Conservation (phyloP, 2,329 filamentous ascomycete species). For the Exophiala xenobiotica region DNA sequence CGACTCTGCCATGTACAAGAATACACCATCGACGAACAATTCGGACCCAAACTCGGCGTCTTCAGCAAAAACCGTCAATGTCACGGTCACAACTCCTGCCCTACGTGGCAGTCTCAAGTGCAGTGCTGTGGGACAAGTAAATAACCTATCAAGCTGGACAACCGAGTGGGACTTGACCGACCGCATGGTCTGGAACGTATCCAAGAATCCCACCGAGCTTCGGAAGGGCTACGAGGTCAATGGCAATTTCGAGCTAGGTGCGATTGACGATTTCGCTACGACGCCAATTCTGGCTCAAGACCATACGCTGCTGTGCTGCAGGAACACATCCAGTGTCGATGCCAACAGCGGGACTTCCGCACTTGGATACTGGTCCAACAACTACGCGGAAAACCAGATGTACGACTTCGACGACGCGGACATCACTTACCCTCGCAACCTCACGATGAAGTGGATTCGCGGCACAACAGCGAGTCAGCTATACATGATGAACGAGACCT, state of each 20-base stretch:
- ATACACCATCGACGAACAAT: background rate
- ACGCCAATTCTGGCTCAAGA: conserved; percentile 7
- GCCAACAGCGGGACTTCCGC: conserved; percentile 1
- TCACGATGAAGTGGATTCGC: conserved; percentile 15
- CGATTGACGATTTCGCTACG: background rate
- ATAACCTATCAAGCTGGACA: conserved; percentile 12
- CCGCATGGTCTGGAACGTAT: conserved; percentile 8
- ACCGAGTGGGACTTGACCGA: conserved; percentile 11
- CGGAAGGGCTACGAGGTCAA: conserved; percentile 7
- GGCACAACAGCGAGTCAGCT: background rate
- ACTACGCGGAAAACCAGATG: background rate
- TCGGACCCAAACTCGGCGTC: background rate
- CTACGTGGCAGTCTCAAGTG: conserved; percentile 11
- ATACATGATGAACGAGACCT: conserved; percentile 6
- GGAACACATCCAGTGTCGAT: conserved; percentile 4
- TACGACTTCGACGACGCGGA: conserved; percentile 5
- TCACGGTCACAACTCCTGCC: conserved; percentile 13
- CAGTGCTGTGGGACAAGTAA: background rate
- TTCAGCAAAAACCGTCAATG: conserved; percentile 3
- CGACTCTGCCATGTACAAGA: background rate
- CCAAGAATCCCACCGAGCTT: background rate
- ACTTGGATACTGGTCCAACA: conserved; percentile 18
- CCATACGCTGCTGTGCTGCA: conserved; percentile 11
- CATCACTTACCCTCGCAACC: conserved; percentile 7
- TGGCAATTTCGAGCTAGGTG: background rate